phyloP scores from a whole-genome alignment of 352 stramenopile genomes.

The Phytopythium ostracodes region DNA sequence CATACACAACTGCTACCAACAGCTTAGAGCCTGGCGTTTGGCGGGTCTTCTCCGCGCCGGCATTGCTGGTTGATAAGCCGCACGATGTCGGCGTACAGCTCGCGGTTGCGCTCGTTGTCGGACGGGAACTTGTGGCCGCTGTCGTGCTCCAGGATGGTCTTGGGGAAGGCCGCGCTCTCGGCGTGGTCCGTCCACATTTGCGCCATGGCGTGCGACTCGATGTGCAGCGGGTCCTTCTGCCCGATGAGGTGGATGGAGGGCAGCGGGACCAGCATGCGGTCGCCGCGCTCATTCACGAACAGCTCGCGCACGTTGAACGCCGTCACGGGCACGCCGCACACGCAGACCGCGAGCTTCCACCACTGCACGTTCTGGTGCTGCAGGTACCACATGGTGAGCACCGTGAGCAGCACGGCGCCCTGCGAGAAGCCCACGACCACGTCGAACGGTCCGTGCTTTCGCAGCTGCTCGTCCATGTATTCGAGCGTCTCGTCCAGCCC shows the following conservation, averaged over 20 bases:
- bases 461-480: conserved; percentile 28
- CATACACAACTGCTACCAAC: too few relatives aligned
- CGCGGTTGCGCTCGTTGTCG: conserved; percentile 17
- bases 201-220: conserved; percentile 32
- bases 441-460: conserved; percentile 31
- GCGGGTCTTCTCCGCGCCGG: not conserved
- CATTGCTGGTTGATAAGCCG: conserved; percentile 30
- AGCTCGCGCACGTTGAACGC: conserved; percentile 26
- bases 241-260: conserved; percentile 50
- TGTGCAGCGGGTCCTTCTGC: conserved; percentile 51
- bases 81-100: conserved; percentile 28
- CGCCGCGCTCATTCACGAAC: conserved; percentile 25
- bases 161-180: conserved; percentile 25
- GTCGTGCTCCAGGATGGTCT: conserved; percentile 30
- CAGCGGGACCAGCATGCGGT: conserved; percentile 23
- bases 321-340: conserved; percentile 29
- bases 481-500: conserved; percentile 33
- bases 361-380: conserved; percentile 13
- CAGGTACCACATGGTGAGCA: conserved; percentile 36
- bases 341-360: conserved; percentile 40
- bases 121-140: conserved; percentile 35
- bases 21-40: not conserved
- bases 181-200: conserved; percentile 27
- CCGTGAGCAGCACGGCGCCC: conserved; percentile 33
- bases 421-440: conserved; percentile 50